Evolutionary conservation across 768 basidiomycete genomes (phyloP), one percentile per base, ranked within the genome.

Genomic region (Clavaria fumosa): DNA sequence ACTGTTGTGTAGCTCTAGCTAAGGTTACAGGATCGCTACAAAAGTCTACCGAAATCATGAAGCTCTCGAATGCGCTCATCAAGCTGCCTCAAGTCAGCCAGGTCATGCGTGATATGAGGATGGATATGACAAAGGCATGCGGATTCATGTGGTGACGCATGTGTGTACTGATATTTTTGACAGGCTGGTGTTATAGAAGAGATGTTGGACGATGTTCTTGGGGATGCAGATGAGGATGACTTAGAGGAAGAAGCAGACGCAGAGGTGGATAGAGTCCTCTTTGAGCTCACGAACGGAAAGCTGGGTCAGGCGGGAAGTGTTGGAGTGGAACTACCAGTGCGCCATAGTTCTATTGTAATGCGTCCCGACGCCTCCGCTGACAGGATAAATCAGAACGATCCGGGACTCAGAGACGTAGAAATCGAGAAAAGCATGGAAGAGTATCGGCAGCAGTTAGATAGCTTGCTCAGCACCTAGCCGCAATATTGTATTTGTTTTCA

Each of bases 1-100:
- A 7, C 5, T 15, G 4, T 7, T 20, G 6, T 42, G 19, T 47
- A 97, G 95, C 95, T 0, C 83, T 96, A 80, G 59, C 78, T 45
- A 99, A 97, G 62, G 86, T 97, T 27, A 96, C 95, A 6, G 95
- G 95, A n/a, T 75, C 91, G 4, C 63, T 99, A 43, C 93, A 96
- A 60, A 95, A 90, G 58, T 95, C 90, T 5, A 90, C 93, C 1
- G 91, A 97, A 55, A 96, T 97, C 43, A 97, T 99, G 91, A 97
- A 83, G 60, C 67, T 91, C 28, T 91, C 90, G n/a, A 97, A 93
- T 60, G 62, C 79, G 19, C 69, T 97, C 33, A 64, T 97, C 46
- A 90, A 78, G 50, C 67, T 99, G 11, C 95, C 95, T 12, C 89
- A 97, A 55, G 74, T 97, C 34, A 82, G 79, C 57, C 78, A 75